phyloP scores from a whole-genome alignment of 176 grass and related monocot genomes.

The Cenchrus americanus region DNA sequence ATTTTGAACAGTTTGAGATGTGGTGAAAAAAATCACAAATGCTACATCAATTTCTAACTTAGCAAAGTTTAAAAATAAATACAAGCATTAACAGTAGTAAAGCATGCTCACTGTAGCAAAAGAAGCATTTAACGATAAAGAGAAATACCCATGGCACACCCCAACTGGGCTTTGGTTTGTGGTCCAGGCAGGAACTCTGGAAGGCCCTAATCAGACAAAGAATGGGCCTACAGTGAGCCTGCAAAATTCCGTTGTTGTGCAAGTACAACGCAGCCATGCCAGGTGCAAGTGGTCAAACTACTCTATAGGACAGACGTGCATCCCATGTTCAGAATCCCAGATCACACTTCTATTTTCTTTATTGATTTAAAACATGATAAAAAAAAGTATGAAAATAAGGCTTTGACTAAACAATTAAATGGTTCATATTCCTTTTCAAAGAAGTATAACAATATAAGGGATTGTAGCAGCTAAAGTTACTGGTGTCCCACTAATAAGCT shows the following conservation, averaged over 20 bases:
- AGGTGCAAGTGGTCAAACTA: not conserved
- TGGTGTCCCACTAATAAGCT: conserved; percentile 45
- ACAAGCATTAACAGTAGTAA: not conserved
- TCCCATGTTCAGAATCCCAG: not conserved
- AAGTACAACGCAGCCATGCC: not conserved
- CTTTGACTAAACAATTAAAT: not conserved
- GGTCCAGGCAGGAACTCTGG: not conserved
- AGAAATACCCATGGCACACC: not conserved
- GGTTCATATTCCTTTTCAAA: not conserved
- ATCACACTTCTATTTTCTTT: not conserved
- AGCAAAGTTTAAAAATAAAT: not conserved
- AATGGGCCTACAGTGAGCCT: conserved; percentile 1
- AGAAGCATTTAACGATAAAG: not conserved
- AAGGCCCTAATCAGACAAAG: not conserved
- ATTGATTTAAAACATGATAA: not conserved
- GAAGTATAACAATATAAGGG: not conserved
- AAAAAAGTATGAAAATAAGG: not conserved
- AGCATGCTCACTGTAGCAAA: not conserved
- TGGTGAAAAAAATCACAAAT: not conserved
- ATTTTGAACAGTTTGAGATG: not conserved
- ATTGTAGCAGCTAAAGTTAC: conserved; percentile 28
- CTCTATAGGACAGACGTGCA: conserved; percentile 13
- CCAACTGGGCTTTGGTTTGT: not conserved
- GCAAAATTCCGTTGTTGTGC: not conserved
- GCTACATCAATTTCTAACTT: not conserved